Percentiles rank a stretch among this genome's conserved stretches.
Evolutionary conservation across 2,329 filamentous ascomycete genomes (phyloP).

Genomic region (Clonostachys byssicola): DNA sequence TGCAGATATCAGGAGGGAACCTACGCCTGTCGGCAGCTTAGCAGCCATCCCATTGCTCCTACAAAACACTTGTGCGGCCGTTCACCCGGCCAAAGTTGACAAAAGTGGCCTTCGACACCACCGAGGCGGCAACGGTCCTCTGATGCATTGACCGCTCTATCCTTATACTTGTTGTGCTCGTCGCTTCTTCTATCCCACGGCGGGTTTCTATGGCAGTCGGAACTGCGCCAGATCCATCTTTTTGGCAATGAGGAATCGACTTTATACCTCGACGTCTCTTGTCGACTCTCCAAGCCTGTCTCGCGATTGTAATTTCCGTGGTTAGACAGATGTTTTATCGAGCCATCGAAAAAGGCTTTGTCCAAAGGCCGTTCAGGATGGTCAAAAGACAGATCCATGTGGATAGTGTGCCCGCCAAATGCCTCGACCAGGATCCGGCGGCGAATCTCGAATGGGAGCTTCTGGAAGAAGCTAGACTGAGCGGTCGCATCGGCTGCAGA

Average conservation of each 20-base stretch:
- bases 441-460: background rate
- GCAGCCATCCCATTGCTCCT: constrained; percentile 5
- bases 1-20: background rate
- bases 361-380: background rate
- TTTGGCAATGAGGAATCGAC: too few species aligned
- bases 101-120: background rate
- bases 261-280: too few species aligned
- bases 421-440: background rate
- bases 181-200: background rate
- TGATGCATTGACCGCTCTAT: background rate
- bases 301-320: too few species aligned
- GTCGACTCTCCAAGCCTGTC: too few species aligned
- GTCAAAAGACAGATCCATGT: background rate
- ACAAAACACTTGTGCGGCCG: constrained; percentile 2
- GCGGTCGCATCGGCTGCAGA: too few species aligned
- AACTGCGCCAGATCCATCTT: constrained; percentile 4
- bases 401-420: background rate
- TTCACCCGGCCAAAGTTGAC: background rate
- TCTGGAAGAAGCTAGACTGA: background rate
- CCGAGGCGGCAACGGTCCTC: background rate
- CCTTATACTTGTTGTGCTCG: background rate
- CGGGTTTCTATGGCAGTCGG: constrained; percentile 3
- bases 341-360: too few species aligned
- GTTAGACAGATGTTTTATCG: too few species aligned
- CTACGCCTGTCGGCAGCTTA: constrained; percentile 4